Evolutionary conservation across 352 stramenopile species (phyloP), one percentile per base, ranked within the genome.

Genomic region (Globisporangium parvum): DNA sequence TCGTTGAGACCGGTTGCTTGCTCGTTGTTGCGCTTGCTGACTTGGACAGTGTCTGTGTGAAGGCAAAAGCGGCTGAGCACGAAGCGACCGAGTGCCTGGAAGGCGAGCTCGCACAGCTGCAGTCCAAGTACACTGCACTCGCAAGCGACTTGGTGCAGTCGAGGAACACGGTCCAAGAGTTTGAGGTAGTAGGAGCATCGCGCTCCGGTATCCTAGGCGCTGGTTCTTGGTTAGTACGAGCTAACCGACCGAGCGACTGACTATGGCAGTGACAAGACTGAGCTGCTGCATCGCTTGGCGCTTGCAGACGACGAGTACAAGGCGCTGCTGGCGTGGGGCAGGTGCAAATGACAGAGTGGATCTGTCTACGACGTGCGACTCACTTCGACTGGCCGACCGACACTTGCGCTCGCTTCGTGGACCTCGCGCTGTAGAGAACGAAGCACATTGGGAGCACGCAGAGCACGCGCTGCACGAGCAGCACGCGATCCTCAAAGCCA

Each of bases 401-500:
- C 31, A 37, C 31, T 37, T 37, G 31, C n/a, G n/a, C 31, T 49
- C 37, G 17, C 46, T 4, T 28, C 56, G 28, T 53, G 63, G 47
- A 33, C 18, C 6, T 23, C 26, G 10, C 5, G 41, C 65, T 37
- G 12, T n/a, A 81, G 75, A 45, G 73, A 79, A 72, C 12, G 65
- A 85, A 48, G 59, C 67, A 10, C 76, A 83, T 35, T 69, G 69
- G 55, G 59, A 66, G 46, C 47, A 49, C 3, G 54, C 68, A 0
- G 47, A 79, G 23, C 60, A 66, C 47, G 70, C 65, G 0, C 62
- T 77, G 23, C 47, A 57, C 17, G 65, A 84, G 49, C 74, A 87
- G 48, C 44, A 51, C 21, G 64, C 77, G 44, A 52, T 80, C 0
- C 68, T 85, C 9, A 62, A 75, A 42, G 68, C 80, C n/a, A 71